A percentile compares a stretch with the other conserved stretches of the same genome.
Conservation (phyloP, 108 stramenopile genomes). For the Cylindrotheca closterium region DNA sequence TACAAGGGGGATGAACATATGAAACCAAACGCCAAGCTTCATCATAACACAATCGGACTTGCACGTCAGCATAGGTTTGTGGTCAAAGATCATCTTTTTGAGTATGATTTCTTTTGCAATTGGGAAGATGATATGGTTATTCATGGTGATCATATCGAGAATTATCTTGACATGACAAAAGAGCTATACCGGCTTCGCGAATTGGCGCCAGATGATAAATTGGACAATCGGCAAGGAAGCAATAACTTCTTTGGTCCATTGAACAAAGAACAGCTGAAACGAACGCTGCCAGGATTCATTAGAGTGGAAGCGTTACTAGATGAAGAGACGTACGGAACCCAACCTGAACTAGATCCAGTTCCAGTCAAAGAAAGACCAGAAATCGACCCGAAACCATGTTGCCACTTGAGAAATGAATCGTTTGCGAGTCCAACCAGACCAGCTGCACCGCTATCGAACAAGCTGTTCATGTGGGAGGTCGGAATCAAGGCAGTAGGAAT, state of each 20-base stretch:
- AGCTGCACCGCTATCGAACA: conserved; percentile 35
- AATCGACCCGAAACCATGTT: conserved; percentile 19
- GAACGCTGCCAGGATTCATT: conserved; percentile 63
- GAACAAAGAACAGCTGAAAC: conserved; percentile 41
- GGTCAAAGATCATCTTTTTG: conserved; percentile 54
- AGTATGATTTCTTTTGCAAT: conserved; percentile 58
- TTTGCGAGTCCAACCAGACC: background rate
- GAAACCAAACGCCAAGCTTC: background rate
- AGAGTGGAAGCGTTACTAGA: conserved; percentile 54
- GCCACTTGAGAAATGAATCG: conserved; percentile 3
- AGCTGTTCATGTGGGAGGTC: conserved; percentile 68
- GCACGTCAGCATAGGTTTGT: conserved; percentile 74
- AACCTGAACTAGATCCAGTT: conserved; percentile 28
- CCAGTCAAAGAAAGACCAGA: conserved; percentile 11
- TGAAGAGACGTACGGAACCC: conserved; percentile 21
- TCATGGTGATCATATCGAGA: conserved; percentile 35
- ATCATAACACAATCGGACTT: conserved; percentile 43
- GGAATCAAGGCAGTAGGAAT: conserved; percentile 56
- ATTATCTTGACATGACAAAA: conserved; percentile 56
- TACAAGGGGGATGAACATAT: conserved; percentile 41
- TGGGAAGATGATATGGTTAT: conserved; percentile 73
- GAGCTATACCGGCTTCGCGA: conserved; percentile 49
- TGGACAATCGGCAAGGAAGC: conserved; percentile 2
- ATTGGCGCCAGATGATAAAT: conserved; percentile 15
- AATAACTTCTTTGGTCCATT: conserved; percentile 24